phyloP scores from a whole-genome alignment of 768 basidiomycete genomes.

The Kwoniella shandongensis region DNA sequence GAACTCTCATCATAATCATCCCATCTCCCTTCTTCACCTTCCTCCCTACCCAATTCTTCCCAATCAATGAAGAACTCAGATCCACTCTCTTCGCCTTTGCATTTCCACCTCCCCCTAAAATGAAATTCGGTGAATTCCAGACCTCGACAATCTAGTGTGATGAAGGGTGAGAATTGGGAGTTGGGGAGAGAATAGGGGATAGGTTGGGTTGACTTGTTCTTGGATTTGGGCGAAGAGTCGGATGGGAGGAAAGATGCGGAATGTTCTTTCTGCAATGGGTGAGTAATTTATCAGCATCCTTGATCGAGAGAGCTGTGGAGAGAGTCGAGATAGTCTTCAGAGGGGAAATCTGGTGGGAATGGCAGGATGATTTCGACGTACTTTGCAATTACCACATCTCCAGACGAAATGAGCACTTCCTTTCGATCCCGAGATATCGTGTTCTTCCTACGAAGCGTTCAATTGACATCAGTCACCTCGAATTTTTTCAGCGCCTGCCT shows the following conservation, averaged over 20 bases:
- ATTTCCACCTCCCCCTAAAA: slow-evolving; percentile 34
- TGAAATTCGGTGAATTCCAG: slow-evolving; percentile 49
- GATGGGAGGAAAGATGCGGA: slow-evolving; percentile 48
- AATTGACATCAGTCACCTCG: no score
- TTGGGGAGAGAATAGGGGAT: slow-evolving; percentile 30
- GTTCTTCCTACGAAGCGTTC: slow-evolving; percentile 40
- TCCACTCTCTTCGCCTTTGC: slow-evolving; percentile 30
- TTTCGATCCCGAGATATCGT: slow-evolving; percentile 50
- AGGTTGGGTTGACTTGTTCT: slow-evolving; percentile 34
- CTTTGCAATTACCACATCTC: slow-evolving; percentile 51
- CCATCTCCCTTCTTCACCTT: slow-evolving; percentile 47
- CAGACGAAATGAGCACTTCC: slow-evolving; percentile 52
- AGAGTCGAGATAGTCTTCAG: neutral
- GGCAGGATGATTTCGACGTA: slow-evolving; percentile 14
- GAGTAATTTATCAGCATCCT: no score
- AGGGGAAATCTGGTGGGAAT: neutral
- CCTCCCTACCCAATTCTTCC: slow-evolving; percentile 31
- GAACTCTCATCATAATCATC: slow-evolving; percentile 53
- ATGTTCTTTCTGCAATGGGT: slow-evolving; percentile 49
- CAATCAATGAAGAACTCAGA: slow-evolving; percentile 47
- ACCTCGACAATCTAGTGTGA: slow-evolving; percentile 51
- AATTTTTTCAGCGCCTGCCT: no score
- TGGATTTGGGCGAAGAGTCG: slow-evolving; percentile 28
- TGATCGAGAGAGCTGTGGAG: neutral
- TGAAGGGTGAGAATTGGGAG: slow-evolving; percentile 32